Conservation (phyloP, 1,139 yeast species). For the Candida neerlandica region DNA sequence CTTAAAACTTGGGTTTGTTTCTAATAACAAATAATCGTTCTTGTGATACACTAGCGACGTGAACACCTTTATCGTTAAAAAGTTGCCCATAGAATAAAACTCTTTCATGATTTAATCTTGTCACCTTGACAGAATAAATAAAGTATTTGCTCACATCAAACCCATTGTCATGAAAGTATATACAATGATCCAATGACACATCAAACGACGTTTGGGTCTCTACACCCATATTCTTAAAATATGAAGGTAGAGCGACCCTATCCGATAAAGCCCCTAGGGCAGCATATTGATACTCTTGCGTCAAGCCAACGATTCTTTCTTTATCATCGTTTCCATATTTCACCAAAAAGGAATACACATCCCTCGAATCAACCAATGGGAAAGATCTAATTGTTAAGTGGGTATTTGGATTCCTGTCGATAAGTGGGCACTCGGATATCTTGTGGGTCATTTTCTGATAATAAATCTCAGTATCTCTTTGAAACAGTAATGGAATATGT, state of each 20-base stretch:
- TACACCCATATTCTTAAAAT: constrained; percentile 4
- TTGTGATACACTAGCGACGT: constrained; percentile 45
- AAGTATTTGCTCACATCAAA: constrained; percentile 47
- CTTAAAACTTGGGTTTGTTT: constrained; percentile 1
- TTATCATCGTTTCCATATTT: constrained; percentile 35
- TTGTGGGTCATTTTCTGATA: constrained; percentile 14
- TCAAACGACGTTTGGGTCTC: constrained; percentile 23
- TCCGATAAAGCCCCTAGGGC: constrained; percentile 68
- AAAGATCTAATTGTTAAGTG: constrained; percentile 9
- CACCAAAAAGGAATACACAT: constrained; percentile 45
- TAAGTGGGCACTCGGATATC: not conserved
- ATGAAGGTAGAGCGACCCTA: constrained; percentile 11
- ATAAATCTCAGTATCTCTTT: constrained; percentile 35
- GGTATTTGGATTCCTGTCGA: constrained; percentile 6
- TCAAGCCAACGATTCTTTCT: constrained; percentile 11
- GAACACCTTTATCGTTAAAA: constrained; percentile 35
- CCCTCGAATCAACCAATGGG: constrained; percentile 5
- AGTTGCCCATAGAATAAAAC: constrained; percentile 39
- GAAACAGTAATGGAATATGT: constrained; percentile 36
- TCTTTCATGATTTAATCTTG: constrained; percentile 42
- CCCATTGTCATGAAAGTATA: constrained; percentile 45
- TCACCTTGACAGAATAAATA: constrained; percentile 36
- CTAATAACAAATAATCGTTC: constrained; percentile 43
- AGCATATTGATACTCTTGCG: constrained; percentile 46
- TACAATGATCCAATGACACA: constrained; percentile 45